Evolutionary conservation across 805 yeast genomes (phyloP).

Genomic region (Nakazawaea populi): DNA sequence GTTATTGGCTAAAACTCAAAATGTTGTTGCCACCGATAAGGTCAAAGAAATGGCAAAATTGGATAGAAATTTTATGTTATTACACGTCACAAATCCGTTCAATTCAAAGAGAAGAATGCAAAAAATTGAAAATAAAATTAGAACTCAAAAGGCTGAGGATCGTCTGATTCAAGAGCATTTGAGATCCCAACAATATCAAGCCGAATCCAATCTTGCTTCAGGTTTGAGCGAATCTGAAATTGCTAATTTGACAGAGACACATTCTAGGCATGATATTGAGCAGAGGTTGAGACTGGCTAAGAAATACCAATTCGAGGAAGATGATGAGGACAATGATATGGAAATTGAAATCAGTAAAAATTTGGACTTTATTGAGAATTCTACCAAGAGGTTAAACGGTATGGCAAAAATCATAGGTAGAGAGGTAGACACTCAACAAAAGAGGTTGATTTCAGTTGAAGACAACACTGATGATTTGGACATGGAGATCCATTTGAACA

Average conservation of each 20-base stretch:
- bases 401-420: constrained; percentile 68
- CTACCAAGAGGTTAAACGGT: constrained; percentile 63
- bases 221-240: constrained; percentile 40
- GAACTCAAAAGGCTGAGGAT: constrained; percentile 30
- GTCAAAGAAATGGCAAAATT: constrained; percentile 73
- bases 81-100: constrained; percentile 82
- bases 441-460: constrained; percentile 66
- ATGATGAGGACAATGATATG: constrained; percentile 88
- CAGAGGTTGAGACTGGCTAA: constrained; percentile 39
- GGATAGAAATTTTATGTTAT: constrained; percentile 76
- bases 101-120: constrained; percentile 73
- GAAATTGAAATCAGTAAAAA: constrained; percentile 83
- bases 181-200: constrained; percentile 49
- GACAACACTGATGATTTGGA: constrained; percentile 82
- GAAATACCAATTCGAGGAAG: constrained; percentile 78
- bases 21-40: constrained; percentile 73
- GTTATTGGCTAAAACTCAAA: constrained; percentile 74
- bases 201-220: constrained; percentile 62
- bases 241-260: constrained; percentile 11
- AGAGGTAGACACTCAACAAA: constrained; percentile 77
- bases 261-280: constrained; percentile 9
- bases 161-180: constrained; percentile 47
- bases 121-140: constrained; percentile 65
- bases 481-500: constrained; percentile 74
- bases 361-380: constrained; percentile 67